These are phyloP conservation scores for Dalbergia oliveri DNA, from an alignment of 306 rosid genomes.

Conservation along the genomic window DNA sequence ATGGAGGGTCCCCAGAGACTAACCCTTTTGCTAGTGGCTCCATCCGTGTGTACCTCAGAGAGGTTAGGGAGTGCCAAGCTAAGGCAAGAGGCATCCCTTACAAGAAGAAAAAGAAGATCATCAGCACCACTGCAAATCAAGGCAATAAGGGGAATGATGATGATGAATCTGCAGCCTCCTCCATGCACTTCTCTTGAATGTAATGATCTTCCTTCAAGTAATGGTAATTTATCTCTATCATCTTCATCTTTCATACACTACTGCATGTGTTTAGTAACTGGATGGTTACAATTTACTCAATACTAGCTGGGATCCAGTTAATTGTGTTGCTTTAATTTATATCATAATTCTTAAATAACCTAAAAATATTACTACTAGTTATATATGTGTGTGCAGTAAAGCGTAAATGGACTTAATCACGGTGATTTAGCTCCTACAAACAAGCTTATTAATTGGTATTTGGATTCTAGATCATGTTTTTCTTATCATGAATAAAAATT, in stretches of 20 bases:
- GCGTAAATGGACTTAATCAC: neutral
- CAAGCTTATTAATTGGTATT: neutral
- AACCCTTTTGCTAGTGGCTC: conserved; percentile 91
- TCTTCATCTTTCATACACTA: neutral
- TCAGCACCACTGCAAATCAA: conserved; percentile 29
- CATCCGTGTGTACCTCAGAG: conserved; percentile 86
- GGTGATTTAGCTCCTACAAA: neutral
- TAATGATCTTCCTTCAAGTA: neutral
- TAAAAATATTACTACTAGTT: neutral
- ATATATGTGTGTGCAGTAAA: neutral
- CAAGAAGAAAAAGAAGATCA: conserved; percentile 93
- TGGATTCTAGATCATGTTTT: neutral
- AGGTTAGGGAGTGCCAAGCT: conserved; percentile 93
- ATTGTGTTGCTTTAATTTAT: neutral
- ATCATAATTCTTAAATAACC: neutral
- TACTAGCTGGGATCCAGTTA: conserved; percentile 6
- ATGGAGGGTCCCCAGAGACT: conserved; percentile 84
- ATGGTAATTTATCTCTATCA: conserved; percentile 47
- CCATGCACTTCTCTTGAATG: conserved; percentile 64
- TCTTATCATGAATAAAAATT: no score
- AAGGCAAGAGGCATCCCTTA: conserved; percentile 98
- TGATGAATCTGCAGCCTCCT: conserved; percentile 53
- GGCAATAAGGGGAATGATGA: conserved; percentile 56
- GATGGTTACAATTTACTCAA: neutral
- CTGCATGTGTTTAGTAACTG: neutral